These are phyloP conservation scores for Fusarium sarcochroum DNA, from an alignment of 2,329 filamentous ascomycete genomes.

Conservation along the genomic window DNA sequence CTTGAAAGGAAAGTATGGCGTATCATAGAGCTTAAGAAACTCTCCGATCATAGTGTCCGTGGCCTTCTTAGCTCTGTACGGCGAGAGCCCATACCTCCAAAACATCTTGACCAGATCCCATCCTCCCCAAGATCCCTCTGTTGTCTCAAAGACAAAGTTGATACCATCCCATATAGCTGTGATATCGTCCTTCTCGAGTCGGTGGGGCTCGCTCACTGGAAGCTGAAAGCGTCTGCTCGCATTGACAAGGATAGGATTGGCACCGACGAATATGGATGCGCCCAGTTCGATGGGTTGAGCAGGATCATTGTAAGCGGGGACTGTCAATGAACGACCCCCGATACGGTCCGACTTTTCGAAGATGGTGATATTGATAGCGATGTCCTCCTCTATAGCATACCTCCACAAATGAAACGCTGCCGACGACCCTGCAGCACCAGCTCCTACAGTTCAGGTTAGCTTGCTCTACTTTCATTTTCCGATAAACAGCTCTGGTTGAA, in stretches of 20 bases:
- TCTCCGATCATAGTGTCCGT: constrained; percentile 78
- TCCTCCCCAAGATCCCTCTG: constrained; percentile 74
- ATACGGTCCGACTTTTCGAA: constrained; percentile 85
- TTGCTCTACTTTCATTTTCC: background rate
- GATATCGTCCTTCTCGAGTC: constrained; percentile 64
- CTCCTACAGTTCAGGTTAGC: constrained; percentile 69
- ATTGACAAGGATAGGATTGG: constrained; percentile 85
- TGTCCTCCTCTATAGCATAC: constrained; percentile 73
- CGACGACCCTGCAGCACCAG: constrained; percentile 89
- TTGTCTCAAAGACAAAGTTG: constrained; percentile 77
- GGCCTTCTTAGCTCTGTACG: constrained; percentile 78
- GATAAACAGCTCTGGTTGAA: background rate
- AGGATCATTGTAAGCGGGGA: constrained; percentile 79
- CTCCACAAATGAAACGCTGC: constrained; percentile 85
- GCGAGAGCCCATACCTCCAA: constrained; percentile 88
- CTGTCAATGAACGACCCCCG: constrained; percentile 89
- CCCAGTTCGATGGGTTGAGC: constrained; percentile 84
- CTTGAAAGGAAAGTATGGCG: constrained; percentile 85
- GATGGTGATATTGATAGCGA: constrained; percentile 83
- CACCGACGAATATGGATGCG: constrained; percentile 89
- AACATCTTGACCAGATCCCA: constrained; percentile 85
- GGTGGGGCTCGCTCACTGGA: constrained; percentile 61
- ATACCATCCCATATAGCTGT: constrained; percentile 90
- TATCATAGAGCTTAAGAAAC: constrained; percentile 85
- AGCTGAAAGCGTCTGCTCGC: constrained; percentile 82